Evolutionary conservation across 2,329 filamentous ascomycete species (phyloP).

Genomic region (Phoma sp.): DNA sequence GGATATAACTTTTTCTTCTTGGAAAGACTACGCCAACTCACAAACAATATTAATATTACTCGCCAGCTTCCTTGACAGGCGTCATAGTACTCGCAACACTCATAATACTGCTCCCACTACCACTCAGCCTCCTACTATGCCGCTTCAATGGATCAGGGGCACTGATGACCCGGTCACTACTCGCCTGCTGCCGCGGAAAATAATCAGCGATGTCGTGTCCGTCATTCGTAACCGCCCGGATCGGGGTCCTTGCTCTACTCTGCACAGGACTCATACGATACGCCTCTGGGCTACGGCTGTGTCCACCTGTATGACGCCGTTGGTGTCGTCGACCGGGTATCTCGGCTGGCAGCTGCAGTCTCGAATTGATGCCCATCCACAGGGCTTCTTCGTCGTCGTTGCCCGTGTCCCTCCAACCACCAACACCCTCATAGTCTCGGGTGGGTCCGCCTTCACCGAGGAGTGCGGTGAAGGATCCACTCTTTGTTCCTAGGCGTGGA

Average conservation of each 20-base stretch:
- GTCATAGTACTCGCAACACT: constrained; percentile 22
- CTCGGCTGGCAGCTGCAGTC: constrained; percentile 47
- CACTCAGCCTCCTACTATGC: constrained; percentile 35
- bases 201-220: constrained; percentile 28
- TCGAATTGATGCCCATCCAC: constrained; percentile 53
- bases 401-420: constrained; percentile 48
- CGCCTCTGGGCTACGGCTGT: constrained; percentile 41
- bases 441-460: constrained; percentile 40
- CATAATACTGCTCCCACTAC: constrained; percentile 31
- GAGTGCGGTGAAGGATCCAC: constrained; percentile 43
- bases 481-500: constrained; percentile 35
- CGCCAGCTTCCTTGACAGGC: constrained; percentile 18
- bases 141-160: constrained; percentile 30
- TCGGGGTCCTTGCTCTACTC: constrained; percentile 45
- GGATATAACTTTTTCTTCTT: no score
- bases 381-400: constrained; percentile 51
- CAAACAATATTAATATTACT: constrained; percentile 1
- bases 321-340: constrained; percentile 38
- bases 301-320: constrained; percentile 41
- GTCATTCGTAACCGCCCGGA: constrained; percentile 22
- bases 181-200: constrained; percentile 32
- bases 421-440: constrained; percentile 53
- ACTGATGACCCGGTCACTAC: constrained; percentile 25
- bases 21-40: no score
- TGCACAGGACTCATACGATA: constrained; percentile 48